Evolutionary conservation across 768 basidiomycete species (phyloP).

Genomic region (Solioccasus polychromus): DNA sequence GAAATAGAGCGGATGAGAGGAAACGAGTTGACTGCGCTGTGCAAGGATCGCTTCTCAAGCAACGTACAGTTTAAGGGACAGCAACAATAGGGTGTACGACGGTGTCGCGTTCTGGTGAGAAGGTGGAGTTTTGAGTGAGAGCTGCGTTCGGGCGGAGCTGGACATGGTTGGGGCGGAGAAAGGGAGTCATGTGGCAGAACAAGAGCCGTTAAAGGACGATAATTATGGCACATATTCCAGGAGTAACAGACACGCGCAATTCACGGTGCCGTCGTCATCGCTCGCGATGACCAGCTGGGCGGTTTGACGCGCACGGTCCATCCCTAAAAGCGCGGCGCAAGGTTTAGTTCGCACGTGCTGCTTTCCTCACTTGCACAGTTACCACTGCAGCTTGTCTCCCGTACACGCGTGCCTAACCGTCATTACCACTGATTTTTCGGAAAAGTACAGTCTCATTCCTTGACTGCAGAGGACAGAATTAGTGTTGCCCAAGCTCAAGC

Average conservation of each 20-base stretch:
- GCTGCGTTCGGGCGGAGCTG: constrained; percentile 36
- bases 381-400: constrained; percentile 24
- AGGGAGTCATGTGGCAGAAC: constrained; percentile 26
- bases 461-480: constrained; percentile 10
- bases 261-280: constrained; percentile 20
- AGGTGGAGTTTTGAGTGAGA: background rate
- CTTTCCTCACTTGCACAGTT: constrained; percentile 25
- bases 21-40: background rate
- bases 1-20: background rate
- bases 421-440: constrained; percentile 9
- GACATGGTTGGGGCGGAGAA: constrained; percentile 34
- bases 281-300: constrained; percentile 9
- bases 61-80: background rate
- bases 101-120: too few species aligned
- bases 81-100: too few species aligned
- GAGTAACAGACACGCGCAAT: background rate
- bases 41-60: background rate
- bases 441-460: constrained; percentile 5
- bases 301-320: constrained; percentile 25
- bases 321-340: constrained; percentile 25
- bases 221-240: constrained; percentile 25
- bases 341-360: constrained; percentile 34
- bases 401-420: constrained; percentile 6
- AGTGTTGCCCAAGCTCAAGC: constrained; percentile 7
- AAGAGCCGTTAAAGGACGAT: constrained; percentile 12